phyloP scores from a whole-genome alignment of 345 rosid genomes.

The Arabidopsis arenosa region DNA sequence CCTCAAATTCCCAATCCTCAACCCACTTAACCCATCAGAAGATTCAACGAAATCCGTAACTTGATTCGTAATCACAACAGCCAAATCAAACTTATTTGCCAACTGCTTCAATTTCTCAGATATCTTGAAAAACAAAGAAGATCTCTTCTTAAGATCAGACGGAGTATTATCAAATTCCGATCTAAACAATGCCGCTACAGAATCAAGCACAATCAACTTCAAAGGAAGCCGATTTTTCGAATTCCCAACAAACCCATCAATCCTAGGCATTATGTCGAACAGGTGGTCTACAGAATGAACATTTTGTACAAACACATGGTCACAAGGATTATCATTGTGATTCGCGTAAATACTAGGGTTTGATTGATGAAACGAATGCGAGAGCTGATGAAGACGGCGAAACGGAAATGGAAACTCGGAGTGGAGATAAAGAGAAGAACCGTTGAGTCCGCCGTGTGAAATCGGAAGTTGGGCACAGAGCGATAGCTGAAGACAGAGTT shows the following conservation, averaged over 20 bases:
- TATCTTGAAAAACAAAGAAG: constrained; percentile 76
- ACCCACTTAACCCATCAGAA: constrained; percentile 63
- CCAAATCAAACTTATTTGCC: constrained; percentile 68
- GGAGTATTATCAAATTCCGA: constrained; percentile 84
- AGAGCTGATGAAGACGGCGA: constrained; percentile 77
- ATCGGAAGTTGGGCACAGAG: constrained; percentile 78
- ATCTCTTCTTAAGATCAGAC: constrained; percentile 65
- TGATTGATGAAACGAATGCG: constrained; percentile 47
- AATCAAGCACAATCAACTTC: constrained; percentile 80
- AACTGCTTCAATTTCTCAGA: constrained; percentile 70
- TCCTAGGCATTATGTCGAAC: constrained; percentile 73
- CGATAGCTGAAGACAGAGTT: constrained; percentile 83
- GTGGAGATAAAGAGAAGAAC: constrained; percentile 77
- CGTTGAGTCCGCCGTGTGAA: constrained; percentile 73
- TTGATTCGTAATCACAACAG: constrained; percentile 83
- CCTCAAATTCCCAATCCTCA: constrained; percentile 73
- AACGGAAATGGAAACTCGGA: constrained; percentile 79
- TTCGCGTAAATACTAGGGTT: constrained; percentile 42
- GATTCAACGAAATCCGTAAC: constrained; percentile 73
- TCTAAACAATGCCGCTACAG: constrained; percentile 84
- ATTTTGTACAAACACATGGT: constrained; percentile 60
- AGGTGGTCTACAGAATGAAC: constrained; percentile 68
- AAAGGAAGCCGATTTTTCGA: constrained; percentile 57
- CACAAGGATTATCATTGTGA: constrained; percentile 57
- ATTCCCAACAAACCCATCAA: constrained; percentile 53